These are phyloP conservation scores for Bonnemaisonia californica DNA, from an alignment of 31 red algal genomes.

Conservation along the genomic window DNA sequence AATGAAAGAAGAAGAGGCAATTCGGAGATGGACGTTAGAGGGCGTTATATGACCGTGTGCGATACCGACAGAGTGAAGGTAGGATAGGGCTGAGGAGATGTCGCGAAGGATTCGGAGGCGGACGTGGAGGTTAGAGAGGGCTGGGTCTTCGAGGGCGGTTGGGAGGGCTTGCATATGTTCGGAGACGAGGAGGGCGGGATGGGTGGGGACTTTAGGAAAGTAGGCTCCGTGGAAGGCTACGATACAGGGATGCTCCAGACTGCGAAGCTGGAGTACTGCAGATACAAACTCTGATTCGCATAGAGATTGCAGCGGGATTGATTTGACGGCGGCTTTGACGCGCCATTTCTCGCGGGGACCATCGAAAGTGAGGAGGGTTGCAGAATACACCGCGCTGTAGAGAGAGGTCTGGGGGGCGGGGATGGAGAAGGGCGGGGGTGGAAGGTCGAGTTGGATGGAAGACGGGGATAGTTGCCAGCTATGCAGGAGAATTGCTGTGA, in stretches of 20 bases:
- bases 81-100: slow-evolving; percentile 37
- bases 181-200: slow-evolving; percentile 23
- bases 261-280: neutral
- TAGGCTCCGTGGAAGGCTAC: neutral
- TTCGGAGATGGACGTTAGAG: slow-evolving; percentile 41
- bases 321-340: neutral
- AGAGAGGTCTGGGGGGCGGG: neutral
- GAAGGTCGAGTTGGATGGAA: neutral
- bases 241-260: neutral
- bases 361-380: neutral
- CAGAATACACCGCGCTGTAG: neutral
- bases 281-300: neutral
- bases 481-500: neutral
- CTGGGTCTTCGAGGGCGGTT: neutral
- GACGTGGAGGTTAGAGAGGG: neutral
- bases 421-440: neutral
- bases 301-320: neutral
- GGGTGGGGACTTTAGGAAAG: neutral
- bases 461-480: neutral
- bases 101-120: slow-evolving; percentile 34
- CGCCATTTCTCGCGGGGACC: neutral
- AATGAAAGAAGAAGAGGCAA: slow-evolving; percentile 19
- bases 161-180: slow-evolving; percentile 51
- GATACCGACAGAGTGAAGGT: slow-evolving; percentile 19
- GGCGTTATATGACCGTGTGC: slow-evolving; percentile 29